These are phyloP conservation scores for Cercophora samala DNA, from an alignment of 495 filamentous ascomycete genomes.

Conservation along the genomic window DNA sequence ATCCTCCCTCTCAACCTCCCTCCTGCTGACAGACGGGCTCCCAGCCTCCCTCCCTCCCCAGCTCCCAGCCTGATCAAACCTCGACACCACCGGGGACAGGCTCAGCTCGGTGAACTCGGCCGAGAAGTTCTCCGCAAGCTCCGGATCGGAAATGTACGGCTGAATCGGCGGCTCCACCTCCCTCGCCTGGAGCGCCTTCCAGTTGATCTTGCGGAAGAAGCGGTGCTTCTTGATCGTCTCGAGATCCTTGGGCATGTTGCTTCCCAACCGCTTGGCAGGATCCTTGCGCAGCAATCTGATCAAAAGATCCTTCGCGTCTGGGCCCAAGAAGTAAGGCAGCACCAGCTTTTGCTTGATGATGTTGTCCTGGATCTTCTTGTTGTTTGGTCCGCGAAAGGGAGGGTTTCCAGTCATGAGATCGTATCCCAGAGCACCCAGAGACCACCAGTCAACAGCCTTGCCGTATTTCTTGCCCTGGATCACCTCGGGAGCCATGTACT, in stretches of 20 bases:
- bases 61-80: conserved; percentile 35
- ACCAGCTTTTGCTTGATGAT: conserved; percentile 86
- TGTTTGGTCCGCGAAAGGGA: conserved; percentile 85
- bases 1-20: conserved; percentile 54
- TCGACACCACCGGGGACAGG: conserved; percentile 65
- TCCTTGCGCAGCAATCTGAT: conserved; percentile 87
- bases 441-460: conserved; percentile 97
- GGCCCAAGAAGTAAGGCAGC: conserved; percentile 80
- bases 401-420: conserved; percentile 88
- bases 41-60: conserved; percentile 22
- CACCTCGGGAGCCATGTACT: conserved; percentile 98
- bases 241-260: conserved; percentile 83
- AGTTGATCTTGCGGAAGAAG: conserved; percentile 96
- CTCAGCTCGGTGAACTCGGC: conserved; percentile 80
- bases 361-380: conserved; percentile 87
- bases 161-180: conserved; percentile 83
- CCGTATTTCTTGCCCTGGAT: conserved; percentile 81
- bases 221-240: conserved; percentile 84
- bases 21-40: conserved; percentile 33
- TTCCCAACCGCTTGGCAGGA: conserved; percentile 79
- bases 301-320: conserved; percentile 90
- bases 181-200: conserved; percentile 72
- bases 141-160: conserved; percentile 89
- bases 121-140: conserved; percentile 92
- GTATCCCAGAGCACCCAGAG: conserved; percentile 84